Conservation (phyloP, 371 early-diverging fungal genomes). For the Rhizopus stolonifer region DNA sequence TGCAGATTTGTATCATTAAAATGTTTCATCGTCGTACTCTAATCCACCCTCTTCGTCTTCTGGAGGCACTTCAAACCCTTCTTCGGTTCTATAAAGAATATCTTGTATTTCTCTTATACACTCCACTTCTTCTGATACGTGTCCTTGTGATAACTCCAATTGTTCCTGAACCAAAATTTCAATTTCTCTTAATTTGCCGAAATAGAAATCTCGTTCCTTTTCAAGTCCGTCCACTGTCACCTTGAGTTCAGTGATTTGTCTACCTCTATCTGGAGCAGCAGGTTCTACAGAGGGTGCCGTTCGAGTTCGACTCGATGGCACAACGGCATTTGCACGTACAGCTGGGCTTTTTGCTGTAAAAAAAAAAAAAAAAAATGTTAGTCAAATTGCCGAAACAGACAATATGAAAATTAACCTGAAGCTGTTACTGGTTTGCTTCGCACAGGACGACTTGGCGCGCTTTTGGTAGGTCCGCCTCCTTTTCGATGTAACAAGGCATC, state of each 20-base stretch:
- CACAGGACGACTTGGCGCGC: constrained; percentile 13
- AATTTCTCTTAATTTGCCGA: constrained; percentile 87
- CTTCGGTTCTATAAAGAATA: constrained; percentile 86
- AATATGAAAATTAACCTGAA: constrained; percentile 12
- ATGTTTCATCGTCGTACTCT: constrained; percentile 27
- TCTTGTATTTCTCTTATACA: constrained; percentile 76
- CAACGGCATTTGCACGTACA: too few relatives aligned
- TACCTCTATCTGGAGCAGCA: too few relatives aligned
- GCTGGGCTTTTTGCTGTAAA: constrained; percentile 25
- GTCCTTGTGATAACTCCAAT: constrained; percentile 45
- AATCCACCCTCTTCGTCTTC: constrained; percentile 29
- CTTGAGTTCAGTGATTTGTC: constrained; percentile 67
- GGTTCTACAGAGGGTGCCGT: too few relatives aligned
- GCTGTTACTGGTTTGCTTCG: constrained; percentile 11
- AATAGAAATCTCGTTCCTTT: constrained; percentile 96
- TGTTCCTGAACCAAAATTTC: constrained; percentile 86
- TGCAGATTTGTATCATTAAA: constrained; percentile 44
- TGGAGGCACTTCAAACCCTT: constrained; percentile 49
- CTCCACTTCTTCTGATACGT: constrained; percentile 16
- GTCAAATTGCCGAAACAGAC: too few relatives aligned
- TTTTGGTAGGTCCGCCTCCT: constrained; percentile 29
- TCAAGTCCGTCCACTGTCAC: constrained; percentile 86
- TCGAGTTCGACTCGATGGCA: too few relatives aligned
- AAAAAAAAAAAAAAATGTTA: too few relatives aligned
- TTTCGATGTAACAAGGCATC: constrained; percentile 82